Percentiles rank a stretch among this genome's conserved stretches.
phyloP scores from a whole-genome alignment of 345 rosid species.

The Dipteronia dyeriana region DNA sequence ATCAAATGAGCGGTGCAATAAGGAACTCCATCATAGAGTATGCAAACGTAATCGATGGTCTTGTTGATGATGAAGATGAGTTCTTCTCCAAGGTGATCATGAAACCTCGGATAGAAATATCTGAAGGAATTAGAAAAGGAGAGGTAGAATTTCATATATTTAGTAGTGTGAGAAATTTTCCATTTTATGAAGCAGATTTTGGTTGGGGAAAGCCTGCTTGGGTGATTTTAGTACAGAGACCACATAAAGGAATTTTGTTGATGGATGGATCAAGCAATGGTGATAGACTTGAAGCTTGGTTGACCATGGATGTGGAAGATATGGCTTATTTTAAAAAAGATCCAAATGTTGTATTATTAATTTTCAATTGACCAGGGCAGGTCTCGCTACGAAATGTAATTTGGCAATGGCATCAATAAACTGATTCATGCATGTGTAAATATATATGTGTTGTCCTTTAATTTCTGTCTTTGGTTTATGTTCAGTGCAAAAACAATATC shows the following conservation, averaged over 20 bases:
- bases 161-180: neutral
- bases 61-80: neutral
- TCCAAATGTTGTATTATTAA: neutral
- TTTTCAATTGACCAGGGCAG: too few relatives aligned
- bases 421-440: too few relatives aligned
- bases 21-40: neutral
- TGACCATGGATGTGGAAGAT: neutral
- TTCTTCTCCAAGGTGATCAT: neutral
- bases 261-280: neutral
- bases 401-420: too few relatives aligned
- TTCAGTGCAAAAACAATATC: too few relatives aligned
- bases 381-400: neutral
- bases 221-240: neutral
- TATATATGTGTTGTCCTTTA: too few relatives aligned
- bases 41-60: neutral
- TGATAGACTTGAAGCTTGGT: neutral
- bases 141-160: neutral
- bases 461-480: too few relatives aligned
- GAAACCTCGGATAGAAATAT: neutral
- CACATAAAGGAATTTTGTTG: too few relatives aligned
- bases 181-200: neutral
- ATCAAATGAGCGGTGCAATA: neutral
- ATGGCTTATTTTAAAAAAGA: neutral
- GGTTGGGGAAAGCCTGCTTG: neutral
- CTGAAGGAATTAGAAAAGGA: neutral